phyloP scores from a whole-genome alignment of 306 rosid species.

The Fagus sylvatica region DNA sequence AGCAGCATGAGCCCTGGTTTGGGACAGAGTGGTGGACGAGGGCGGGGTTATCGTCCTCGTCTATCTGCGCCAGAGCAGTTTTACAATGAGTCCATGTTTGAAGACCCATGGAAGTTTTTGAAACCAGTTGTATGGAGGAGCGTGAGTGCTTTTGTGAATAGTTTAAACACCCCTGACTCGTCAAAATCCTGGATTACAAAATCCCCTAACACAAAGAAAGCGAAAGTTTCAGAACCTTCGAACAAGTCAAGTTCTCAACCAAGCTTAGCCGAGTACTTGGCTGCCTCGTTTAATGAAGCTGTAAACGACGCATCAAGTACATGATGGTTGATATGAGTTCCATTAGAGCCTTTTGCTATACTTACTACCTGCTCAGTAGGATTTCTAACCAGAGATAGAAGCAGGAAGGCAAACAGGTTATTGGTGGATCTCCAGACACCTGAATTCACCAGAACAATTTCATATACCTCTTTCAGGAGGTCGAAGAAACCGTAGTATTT shows the following conservation, averaged over 20 bases:
- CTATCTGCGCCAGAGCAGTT: slow-evolving; percentile 34
- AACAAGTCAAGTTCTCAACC: slow-evolving; percentile 54
- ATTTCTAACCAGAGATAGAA: slow-evolving; percentile 6
- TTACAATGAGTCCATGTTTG: slow-evolving; percentile 73
- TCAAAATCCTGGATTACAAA: slow-evolving; percentile 37
- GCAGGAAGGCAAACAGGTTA: not conserved
- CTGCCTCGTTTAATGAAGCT: slow-evolving; percentile 73
- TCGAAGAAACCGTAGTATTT: not conserved
- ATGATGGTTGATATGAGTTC: slow-evolving; percentile 27
- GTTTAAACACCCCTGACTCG: slow-evolving; percentile 18
- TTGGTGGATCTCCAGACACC: slow-evolving; percentile 10
- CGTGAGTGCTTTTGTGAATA: slow-evolving; percentile 1
- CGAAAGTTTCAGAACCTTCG: slow-evolving; percentile 37
- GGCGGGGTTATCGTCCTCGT: slow-evolving; percentile 41
- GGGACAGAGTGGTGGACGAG: slow-evolving; percentile 57
- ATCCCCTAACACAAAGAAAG: slow-evolving; percentile 33
- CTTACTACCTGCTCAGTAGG: not conserved
- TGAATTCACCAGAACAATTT: not conserved
- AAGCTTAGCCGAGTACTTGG: slow-evolving; percentile 88
- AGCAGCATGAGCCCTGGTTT: slow-evolving; percentile 34
- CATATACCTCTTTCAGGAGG: not conserved
- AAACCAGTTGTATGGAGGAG: slow-evolving; percentile 54
- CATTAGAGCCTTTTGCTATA: not conserved
- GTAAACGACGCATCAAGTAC: slow-evolving; percentile 32
- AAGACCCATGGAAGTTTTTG: slow-evolving; percentile 82